These are phyloP conservation scores for Neonectria sp. DNA, from an alignment of 2,329 filamentous ascomycete genomes.

Conservation along the genomic window DNA sequence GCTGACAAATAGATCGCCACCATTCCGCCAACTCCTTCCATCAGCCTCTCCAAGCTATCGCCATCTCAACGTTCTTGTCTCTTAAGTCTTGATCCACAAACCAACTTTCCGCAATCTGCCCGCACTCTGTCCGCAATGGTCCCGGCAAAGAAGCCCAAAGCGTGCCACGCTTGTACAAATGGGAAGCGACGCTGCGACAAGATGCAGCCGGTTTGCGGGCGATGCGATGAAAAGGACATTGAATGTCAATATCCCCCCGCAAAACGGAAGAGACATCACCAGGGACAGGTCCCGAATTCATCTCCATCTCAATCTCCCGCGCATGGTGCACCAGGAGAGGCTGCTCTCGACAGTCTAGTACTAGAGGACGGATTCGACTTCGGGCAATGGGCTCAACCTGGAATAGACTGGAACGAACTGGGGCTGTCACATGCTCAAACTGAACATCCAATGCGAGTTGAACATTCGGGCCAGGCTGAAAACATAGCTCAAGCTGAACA, in stretches of 20 bases:
- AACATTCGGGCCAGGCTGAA: neutral
- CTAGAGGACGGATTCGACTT: conserved; percentile 6
- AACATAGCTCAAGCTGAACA: neutral
- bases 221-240: conserved; percentile 26
- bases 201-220: conserved; percentile 21
- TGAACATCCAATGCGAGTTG: too few relatives aligned
- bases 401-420: conserved; percentile 4
- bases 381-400: conserved; percentile 9
- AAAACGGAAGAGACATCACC: conserved; percentile 5
- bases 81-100: neutral
- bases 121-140: conserved; percentile 8
- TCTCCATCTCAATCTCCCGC: neutral
- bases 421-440: neutral
- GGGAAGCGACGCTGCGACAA: conserved; percentile 31
- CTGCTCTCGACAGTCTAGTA: neutral
- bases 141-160: conserved; percentile 13
- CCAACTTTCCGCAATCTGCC: neutral
- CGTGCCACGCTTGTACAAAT: conserved; percentile 27
- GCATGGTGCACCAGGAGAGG: too few relatives aligned
- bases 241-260: conserved; percentile 27
- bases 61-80: too few relatives aligned
- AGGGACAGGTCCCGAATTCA: neutral
- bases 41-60: neutral
- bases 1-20: neutral
- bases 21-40: neutral